Conservation (phyloP, 306 rosid genomes). For the Phaseolus lunatus region DNA sequence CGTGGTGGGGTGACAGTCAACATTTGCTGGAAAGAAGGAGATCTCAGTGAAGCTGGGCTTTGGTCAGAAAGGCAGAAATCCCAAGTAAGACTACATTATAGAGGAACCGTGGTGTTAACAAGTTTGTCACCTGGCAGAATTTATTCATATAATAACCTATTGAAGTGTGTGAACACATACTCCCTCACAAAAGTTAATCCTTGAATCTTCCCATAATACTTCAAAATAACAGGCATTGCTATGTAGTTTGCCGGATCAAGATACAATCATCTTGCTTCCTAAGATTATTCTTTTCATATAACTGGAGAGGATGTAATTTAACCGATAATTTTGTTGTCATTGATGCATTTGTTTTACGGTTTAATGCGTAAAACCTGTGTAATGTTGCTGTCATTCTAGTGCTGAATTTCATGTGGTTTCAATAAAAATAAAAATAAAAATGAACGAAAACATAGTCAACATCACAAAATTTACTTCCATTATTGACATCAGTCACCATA, state of each 20-base stretch:
- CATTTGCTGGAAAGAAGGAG: constrained; percentile 85
- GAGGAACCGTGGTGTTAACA: constrained; percentile 54
- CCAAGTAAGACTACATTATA: constrained; percentile 57
- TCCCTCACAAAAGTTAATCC: constrained; percentile 47
- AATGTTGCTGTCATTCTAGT: neutral
- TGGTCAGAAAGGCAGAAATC: constrained; percentile 64
- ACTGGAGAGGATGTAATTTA: constrained; percentile 22
- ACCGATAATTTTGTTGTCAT: constrained; percentile 16
- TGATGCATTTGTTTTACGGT: neutral
- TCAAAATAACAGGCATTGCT: constrained; percentile 10
- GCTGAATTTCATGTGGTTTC: too few species aligned
- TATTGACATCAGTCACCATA: too few species aligned
- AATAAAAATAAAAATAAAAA: too few species aligned
- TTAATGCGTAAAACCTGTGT: neutral
- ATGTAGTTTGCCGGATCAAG: constrained; percentile 16
- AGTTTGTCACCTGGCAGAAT: constrained; percentile 57
- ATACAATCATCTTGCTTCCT: neutral
- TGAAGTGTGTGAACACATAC: constrained; percentile 65
- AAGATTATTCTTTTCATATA: constrained; percentile 14
- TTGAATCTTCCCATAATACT: constrained; percentile 20
- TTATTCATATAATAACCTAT: constrained; percentile 61
- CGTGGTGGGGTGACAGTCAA: constrained; percentile 78
- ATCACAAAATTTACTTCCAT: too few species aligned
- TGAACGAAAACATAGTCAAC: too few species aligned
- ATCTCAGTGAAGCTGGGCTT: constrained; percentile 73